phyloP scores from a whole-genome alignment of 768 basidiomycete species.

The Tricholoma saponaceum region DNA sequence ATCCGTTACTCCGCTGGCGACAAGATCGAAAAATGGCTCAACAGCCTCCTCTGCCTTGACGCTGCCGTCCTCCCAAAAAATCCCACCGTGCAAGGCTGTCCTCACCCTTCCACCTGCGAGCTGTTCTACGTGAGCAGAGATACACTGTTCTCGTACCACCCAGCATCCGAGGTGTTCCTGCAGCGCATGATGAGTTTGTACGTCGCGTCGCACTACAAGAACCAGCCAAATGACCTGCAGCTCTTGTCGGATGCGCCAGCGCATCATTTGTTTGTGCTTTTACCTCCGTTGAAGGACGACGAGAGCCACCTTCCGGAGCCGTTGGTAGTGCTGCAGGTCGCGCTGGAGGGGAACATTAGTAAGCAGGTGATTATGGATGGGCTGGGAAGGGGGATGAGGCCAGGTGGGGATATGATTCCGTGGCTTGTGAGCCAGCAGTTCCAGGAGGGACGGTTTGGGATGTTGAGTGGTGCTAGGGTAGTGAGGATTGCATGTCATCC shows the following conservation, averaged over 20 bases:
- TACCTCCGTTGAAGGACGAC: slow-evolving; percentile 89
- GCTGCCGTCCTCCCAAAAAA: slow-evolving; percentile 57
- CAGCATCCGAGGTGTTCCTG: slow-evolving; percentile 94
- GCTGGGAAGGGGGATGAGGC: slow-evolving; percentile 74
- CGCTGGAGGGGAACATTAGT: slow-evolving; percentile 90
- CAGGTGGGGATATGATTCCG: slow-evolving; percentile 96
- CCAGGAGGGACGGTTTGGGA: slow-evolving; percentile 92
- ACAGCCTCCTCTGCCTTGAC: slow-evolving; percentile 85
- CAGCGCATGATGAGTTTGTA: slow-evolving; percentile 99
- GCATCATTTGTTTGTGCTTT: slow-evolving; percentile 92
- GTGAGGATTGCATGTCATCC: slow-evolving; percentile 96
- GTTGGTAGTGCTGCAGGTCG: slow-evolving; percentile 92
- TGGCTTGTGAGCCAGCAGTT: slow-evolving; percentile 95
- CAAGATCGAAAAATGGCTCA: slow-evolving; percentile 92
- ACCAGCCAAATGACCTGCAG: slow-evolving; percentile 98
- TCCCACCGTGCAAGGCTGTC: slow-evolving; percentile 61
- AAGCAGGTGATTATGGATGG: slow-evolving; percentile 84
- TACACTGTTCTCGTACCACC: slow-evolving; percentile 95
- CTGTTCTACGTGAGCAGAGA: slow-evolving; percentile 95
- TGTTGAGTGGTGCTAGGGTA: slow-evolving; percentile 84
- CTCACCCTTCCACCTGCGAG: slow-evolving; percentile 91
- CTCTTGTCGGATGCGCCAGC: slow-evolving; percentile 95
- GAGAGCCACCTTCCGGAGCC: slow-evolving; percentile 92
- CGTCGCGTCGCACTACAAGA: slow-evolving; percentile 98
- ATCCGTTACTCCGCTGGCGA: slow-evolving; percentile 90